Evolutionary conservation across 163 green algal genomes (phyloP).

Genomic region (Scenedesmus sp.): DNA sequence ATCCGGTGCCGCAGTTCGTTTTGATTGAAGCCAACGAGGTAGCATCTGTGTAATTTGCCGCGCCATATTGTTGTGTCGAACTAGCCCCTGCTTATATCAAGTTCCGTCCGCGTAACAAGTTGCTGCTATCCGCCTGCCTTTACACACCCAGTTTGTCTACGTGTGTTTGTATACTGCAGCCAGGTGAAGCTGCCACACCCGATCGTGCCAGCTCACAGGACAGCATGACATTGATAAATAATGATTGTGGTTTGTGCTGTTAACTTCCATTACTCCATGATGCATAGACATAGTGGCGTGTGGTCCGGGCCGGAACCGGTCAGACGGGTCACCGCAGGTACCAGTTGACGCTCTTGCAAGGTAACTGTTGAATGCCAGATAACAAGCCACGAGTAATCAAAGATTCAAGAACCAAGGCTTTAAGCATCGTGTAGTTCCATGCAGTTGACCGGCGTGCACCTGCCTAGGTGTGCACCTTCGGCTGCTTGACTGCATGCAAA

Average conservation of each 20-base stretch:
- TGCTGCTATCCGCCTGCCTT: not conserved
- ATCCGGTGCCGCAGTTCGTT: not conserved
- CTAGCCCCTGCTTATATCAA: not conserved
- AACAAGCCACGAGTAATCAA: not conserved
- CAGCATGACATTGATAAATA: too few relatives aligned
- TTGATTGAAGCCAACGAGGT: constrained; percentile 14
- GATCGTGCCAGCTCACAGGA: not conserved
- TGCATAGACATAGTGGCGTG: not conserved
- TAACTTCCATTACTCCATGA: too few relatives aligned
- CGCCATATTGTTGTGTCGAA: constrained; percentile 15
- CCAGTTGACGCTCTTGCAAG: not conserved
- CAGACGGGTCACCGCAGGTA: constrained; percentile 9
- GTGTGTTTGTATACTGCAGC: constrained; percentile 1
- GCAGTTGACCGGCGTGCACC: not conserved
- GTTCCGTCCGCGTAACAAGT: not conserved
- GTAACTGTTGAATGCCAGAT: not conserved
- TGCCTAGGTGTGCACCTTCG: not conserved
- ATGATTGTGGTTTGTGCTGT: not conserved
- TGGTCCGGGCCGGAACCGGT: not conserved
- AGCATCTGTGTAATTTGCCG: not conserved
- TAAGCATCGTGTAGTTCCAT: not conserved
- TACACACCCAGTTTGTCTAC: not conserved
- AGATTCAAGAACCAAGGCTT: not conserved
- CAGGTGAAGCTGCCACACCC: constrained; percentile 1
- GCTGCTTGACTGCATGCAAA: too few relatives aligned